Evolutionary conservation across 129 eudicot genomes (phyloP), one percentile per base, ranked within the genome.

Genomic region (Kitagawia praeruptora): DNA sequence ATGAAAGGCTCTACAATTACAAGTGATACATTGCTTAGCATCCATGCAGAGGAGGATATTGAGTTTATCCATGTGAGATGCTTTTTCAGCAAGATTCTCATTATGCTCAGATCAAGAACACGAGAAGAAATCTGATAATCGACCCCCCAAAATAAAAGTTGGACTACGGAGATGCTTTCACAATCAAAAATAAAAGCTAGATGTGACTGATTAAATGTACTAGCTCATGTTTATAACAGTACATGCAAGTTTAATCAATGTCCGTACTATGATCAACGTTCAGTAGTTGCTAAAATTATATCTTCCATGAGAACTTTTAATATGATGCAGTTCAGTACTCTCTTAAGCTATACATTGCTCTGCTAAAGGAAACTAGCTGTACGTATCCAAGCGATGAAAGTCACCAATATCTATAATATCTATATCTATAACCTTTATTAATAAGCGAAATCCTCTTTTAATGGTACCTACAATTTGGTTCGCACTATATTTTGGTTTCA

Each of bases 11-110:
- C 69, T 61, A n/a, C 31, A n/a, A 6, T 71, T 23, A 18, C 14
- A 18, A 40, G 47, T 72, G 28, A 2, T 18, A 39, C 14, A 40
- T 39, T n/a, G 45, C 28, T 42, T 42, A 38, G 76, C 28, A 39
- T 40, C 44, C 34, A 72, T 40, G 48, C 5, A 39, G 75, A n/a
- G 45, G 44, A 16, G 45, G 76, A 72, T 41, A 38, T 72, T 19
- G 76, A 18, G 31, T 21, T 72, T 72, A 72, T 72, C 76, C 25
- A 9, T 34, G 13, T 72, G 8, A 38, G 46, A 18, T 38, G 49
- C 51, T 44, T 40, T 70, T 39, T 72, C 49, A 72, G 46, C 18
- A 72, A 72, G 49, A 72, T 72, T 72, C 76, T 13, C 34, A 38
- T 21, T 21, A n/a, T 21, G 8, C 46, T 18, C 76, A 72, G 51